Percentiles rank a stretch among this genome's conserved stretches.
Conservation (phyloP, 805 yeast species). For the Peterozyma xylosa region DNA sequence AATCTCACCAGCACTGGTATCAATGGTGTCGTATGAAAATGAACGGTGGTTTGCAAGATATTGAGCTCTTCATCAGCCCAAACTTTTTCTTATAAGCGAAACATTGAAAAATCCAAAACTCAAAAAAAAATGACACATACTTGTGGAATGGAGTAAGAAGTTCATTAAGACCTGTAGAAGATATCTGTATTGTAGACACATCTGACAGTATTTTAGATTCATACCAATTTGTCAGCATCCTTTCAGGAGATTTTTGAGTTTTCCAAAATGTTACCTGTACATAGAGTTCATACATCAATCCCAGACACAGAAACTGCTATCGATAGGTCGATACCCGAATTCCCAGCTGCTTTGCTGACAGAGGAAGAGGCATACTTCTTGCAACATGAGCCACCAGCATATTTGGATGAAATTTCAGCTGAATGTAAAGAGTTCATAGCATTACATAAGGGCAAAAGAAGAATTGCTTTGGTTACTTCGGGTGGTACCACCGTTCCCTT, state of each 20-base stretch:
- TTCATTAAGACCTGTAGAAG: too few relatives aligned
- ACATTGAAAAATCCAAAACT: too few relatives aligned
- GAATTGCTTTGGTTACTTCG: slow-evolving; percentile 78
- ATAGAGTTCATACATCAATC: slow-evolving; percentile 51
- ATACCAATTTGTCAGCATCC: too few relatives aligned
- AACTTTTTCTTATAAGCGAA: too few relatives aligned
- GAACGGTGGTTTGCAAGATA: too few relatives aligned
- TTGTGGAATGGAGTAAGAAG: too few relatives aligned
- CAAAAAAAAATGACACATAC: too few relatives aligned
- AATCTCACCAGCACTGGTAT: too few relatives aligned
- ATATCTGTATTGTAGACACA: too few relatives aligned
- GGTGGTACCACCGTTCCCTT: slow-evolving; percentile 99
- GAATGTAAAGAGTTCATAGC: slow-evolving; percentile 58
- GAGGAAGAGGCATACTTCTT: slow-evolving; percentile 77
- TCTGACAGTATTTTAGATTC: too few relatives aligned
- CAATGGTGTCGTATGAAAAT: too few relatives aligned
- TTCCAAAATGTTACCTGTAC: not conserved
- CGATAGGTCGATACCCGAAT: slow-evolving; percentile 66
- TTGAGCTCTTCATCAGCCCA: too few relatives aligned
- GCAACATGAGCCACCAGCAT: slow-evolving; percentile 65
- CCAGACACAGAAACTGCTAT: slow-evolving; percentile 72
- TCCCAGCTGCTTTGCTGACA: slow-evolving; percentile 64
- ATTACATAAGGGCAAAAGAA: slow-evolving; percentile 40
- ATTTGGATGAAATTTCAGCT: slow-evolving; percentile 52
- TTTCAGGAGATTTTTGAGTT: not conserved